Conservation (phyloP, 2,329 filamentous ascomycete species). For the Trichoderma sp. region DNA sequence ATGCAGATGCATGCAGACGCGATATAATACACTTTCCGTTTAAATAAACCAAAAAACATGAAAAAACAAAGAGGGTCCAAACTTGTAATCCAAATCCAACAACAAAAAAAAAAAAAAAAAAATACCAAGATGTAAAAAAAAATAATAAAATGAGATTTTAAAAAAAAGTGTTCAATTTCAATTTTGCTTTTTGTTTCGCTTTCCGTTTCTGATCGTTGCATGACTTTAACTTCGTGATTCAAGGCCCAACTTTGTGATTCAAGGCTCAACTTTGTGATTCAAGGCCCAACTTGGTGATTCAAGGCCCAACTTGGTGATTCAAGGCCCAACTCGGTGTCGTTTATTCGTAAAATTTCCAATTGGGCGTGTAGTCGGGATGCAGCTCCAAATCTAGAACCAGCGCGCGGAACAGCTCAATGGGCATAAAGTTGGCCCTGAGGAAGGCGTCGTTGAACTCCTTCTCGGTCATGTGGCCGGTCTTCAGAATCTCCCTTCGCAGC, state of each 20-base stretch:
- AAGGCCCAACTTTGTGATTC: neutral
- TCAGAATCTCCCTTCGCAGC: constrained; percentile 52
- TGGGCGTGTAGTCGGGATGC: constrained; percentile 45
- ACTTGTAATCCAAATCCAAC: neutral
- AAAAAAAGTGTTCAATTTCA: neutral
- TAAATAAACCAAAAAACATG: neutral
- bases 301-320: neutral
- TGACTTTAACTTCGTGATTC: no score
- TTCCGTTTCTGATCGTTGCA: neutral
- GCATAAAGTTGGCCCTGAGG: constrained; percentile 54
- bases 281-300: neutral
- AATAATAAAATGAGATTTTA: neutral
- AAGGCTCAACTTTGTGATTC: neutral
- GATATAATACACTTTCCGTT: neutral
- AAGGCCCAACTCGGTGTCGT: neutral
- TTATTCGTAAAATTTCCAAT: constrained; percentile 52
- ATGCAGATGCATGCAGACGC: constrained; percentile 4
- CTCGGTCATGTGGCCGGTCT: constrained; percentile 43
- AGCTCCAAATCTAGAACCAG: constrained; percentile 47
- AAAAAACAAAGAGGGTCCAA: neutral
- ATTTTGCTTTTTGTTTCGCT: constrained; percentile 4
- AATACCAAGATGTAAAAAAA: neutral
- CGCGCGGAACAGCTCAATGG: constrained; percentile 56
- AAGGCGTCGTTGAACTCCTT: constrained; percentile 59
- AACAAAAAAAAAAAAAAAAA: no score